phyloP scores from a whole-genome alignment of 1,284 basidiomycete species.

The Hemileccinum hortonii region DNA sequence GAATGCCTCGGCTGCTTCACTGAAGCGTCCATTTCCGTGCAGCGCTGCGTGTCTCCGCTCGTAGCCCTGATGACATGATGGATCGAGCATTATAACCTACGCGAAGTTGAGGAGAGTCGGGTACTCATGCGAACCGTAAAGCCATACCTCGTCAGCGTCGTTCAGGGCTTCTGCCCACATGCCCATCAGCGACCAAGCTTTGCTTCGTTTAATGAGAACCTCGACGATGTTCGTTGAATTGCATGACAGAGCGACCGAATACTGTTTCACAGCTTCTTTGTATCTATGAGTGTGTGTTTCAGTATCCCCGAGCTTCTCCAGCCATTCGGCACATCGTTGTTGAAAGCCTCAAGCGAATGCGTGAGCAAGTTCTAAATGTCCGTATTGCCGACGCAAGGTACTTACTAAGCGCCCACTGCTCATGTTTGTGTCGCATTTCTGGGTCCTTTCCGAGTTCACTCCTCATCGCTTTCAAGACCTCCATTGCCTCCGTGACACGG shows the following conservation, averaged over 20 bases:
- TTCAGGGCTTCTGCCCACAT: slow-evolving; percentile 3
- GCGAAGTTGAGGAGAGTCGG: not conserved
- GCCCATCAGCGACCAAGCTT: not conserved
- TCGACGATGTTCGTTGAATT: not conserved
- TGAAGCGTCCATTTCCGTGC: not conserved
- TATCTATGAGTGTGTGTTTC: not conserved
- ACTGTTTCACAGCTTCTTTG: not conserved
- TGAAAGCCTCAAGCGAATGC: not conserved
- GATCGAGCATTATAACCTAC: slow-evolving; percentile 4
- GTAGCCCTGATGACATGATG: slow-evolving; percentile 4
- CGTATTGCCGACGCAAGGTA: not conserved
- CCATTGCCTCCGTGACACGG: slow-evolving; percentile 1
- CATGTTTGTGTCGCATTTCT: not conserved
- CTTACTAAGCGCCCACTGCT: slow-evolving; percentile 5
- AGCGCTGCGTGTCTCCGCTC: slow-evolving; percentile 7
- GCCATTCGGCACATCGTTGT: not conserved
- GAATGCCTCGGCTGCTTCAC: not conserved
- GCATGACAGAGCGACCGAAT: slow-evolving; percentile 2
- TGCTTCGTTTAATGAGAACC: slow-evolving; percentile 9
- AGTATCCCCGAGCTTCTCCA: slow-evolving; percentile 2
- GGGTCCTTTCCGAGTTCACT: not conserved
- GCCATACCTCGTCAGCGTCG: slow-evolving; percentile 11
- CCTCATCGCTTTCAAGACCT: not conserved
- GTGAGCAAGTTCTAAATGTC: not conserved
- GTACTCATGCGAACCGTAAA: not conserved